These are phyloP conservation scores for Salix dunnii DNA, from an alignment of 345 rosid genomes.

Conservation along the genomic window DNA sequence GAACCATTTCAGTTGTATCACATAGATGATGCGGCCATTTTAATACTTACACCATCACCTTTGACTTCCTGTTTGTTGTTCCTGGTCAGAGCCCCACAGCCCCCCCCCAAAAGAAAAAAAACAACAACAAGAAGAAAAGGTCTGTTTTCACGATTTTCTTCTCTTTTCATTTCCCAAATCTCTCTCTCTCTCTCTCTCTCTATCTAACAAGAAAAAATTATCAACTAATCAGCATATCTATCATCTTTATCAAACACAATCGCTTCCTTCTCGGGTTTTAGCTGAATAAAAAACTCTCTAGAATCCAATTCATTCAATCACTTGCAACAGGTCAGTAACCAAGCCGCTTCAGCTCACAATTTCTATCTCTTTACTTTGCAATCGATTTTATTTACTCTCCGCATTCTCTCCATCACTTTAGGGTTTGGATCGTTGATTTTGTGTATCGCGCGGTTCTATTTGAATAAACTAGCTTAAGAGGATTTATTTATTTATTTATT, in stretches of 20 bases:
- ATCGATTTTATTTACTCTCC: background rate
- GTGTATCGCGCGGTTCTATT: background rate
- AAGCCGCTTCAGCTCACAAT: background rate
- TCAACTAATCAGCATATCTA: too few species aligned
- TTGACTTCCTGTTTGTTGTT: conserved; percentile 7
- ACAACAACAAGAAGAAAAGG: background rate
- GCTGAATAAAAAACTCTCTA: background rate
- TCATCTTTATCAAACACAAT: background rate
- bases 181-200: background rate
- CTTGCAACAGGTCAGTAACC: background rate
- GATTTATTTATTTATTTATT: too few species aligned
- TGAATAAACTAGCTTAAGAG: background rate
- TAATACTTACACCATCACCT: background rate
- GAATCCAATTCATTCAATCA: background rate
- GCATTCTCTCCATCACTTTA: background rate
- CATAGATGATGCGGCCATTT: too few species aligned
- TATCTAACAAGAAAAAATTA: background rate
- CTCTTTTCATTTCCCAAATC: conserved; percentile 5
- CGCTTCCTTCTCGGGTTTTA: background rate
- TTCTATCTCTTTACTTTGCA: background rate
- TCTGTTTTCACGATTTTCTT: background rate
- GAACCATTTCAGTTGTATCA: background rate
- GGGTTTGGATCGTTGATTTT: conserved; percentile 14
- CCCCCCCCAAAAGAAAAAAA: background rate
- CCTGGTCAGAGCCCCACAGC: background rate